Conservation (phyloP, 1,284 basidiomycete genomes). For the Sanguinoderma infundibulare region DNA sequence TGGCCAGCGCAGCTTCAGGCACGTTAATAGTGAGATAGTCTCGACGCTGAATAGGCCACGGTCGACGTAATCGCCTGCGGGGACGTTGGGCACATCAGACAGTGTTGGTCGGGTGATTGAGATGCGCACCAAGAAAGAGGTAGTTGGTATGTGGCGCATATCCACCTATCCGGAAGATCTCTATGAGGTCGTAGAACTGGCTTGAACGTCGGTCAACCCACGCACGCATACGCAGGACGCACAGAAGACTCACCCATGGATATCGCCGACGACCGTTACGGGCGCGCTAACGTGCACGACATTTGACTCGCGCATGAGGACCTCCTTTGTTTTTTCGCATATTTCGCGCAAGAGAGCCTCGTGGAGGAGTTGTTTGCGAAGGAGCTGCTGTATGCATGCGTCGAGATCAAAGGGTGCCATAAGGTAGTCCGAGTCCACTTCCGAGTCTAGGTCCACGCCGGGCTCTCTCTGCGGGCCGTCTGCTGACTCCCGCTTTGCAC, state of each 20-base stretch:
- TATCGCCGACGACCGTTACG: conserved; percentile 99
- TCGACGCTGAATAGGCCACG: conserved; percentile 97
- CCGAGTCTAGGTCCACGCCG: conserved; percentile 2
- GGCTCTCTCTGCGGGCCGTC: conserved; percentile 5
- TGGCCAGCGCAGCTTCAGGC: conserved; percentile 96
- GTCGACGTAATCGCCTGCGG: conserved; percentile 92
- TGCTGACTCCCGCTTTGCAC: conserved; percentile 2
- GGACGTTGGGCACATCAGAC: conserved; percentile 12
- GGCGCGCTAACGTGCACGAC: conserved; percentile 97
- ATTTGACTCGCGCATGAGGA: conserved; percentile 98
- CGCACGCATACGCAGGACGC: conserved; percentile 16
- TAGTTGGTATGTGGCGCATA: conserved; percentile 98
- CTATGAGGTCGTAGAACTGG: conserved; percentile 99
- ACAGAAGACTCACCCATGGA: conserved; percentile 84
- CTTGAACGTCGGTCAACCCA: conserved; percentile 50
- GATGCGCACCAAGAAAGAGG: conserved; percentile 85
- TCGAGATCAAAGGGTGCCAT: conserved; percentile 96
- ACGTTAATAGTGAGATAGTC: conserved; percentile 96
- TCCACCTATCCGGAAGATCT: conserved; percentile 98
- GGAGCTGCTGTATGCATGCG: conserved; percentile 90
- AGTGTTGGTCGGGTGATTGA: conserved; percentile 3
- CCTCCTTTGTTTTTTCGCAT: conserved; percentile 98
- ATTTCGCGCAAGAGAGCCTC: conserved; percentile 94
- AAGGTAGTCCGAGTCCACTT: conserved; percentile 13
- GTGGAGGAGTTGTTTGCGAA: conserved; percentile 91